phyloP scores from a whole-genome alignment of 2,329 filamentous ascomycete species.

The Aspergillus persii region DNA sequence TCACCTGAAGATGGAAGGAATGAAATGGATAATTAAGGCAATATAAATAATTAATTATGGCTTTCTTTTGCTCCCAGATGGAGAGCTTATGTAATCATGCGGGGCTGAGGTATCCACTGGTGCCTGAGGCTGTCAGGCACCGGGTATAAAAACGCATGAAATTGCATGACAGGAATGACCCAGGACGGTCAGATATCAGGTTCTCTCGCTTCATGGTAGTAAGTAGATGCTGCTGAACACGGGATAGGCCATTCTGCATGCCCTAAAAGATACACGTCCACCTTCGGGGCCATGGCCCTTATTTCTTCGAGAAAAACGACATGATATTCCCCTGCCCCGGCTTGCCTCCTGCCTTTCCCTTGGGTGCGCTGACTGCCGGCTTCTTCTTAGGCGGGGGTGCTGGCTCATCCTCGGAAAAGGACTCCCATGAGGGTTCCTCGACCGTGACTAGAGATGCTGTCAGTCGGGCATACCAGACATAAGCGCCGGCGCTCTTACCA shows the following conservation, averaged over 20 bases:
- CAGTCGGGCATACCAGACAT: slow-evolving; percentile 1
- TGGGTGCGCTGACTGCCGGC: slow-evolving; percentile 40
- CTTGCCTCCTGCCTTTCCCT: slow-evolving; percentile 60
- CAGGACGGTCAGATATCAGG: too few species aligned
- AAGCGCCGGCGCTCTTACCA: slow-evolving; percentile 54
- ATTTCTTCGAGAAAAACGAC: slow-evolving; percentile 88
- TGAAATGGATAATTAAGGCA: too few species aligned
- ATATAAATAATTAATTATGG: too few species aligned
- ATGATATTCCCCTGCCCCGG: slow-evolving; percentile 71
- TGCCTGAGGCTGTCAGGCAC: not conserved
- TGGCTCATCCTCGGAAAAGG: slow-evolving; percentile 86
- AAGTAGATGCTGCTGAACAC: too few species aligned
- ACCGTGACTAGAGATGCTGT: slow-evolving; percentile 66
- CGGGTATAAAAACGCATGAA: too few species aligned
- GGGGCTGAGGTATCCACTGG: too few species aligned
- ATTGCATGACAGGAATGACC: too few species aligned
- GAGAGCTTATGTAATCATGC: not conserved
- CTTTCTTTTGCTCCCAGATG: too few species aligned
- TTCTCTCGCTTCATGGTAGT: too few species aligned
- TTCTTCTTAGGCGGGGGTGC: slow-evolving; percentile 49
- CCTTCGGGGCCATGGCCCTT: slow-evolving; percentile 4
- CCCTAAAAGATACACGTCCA: too few species aligned
- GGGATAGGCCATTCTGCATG: too few species aligned
- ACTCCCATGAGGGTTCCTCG: slow-evolving; percentile 84
- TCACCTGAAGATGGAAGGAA: not conserved